Conservation (phyloP, 306 rosid genomes). For the Vigna mungo region DNA sequence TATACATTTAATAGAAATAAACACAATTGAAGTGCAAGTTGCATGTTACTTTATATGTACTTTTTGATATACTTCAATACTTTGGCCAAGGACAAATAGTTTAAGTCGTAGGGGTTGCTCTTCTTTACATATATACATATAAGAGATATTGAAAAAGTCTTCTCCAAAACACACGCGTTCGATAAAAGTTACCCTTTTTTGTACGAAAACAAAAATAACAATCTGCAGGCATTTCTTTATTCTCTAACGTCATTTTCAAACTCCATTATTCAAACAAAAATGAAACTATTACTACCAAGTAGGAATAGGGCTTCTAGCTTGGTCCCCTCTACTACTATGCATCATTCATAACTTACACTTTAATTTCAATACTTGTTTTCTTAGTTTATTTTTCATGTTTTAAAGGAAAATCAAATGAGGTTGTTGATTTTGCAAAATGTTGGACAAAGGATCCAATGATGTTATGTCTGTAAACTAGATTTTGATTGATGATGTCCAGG, state of each 20-base stretch:
- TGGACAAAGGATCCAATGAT: background rate
- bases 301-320: background rate
- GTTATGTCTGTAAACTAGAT: background rate
- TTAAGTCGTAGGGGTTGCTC: background rate
- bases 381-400: no score
- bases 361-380: no score
- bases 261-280: slow-evolving; percentile 13
- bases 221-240: slow-evolving; percentile 33
- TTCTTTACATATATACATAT: background rate
- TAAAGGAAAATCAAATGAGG: background rate
- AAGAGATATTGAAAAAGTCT: slow-evolving; percentile 13
- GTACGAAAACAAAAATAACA: slow-evolving; percentile 26
- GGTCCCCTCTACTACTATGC: background rate
- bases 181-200: slow-evolving; percentile 7
- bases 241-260: slow-evolving; percentile 11
- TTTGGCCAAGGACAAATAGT: background rate
- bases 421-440: background rate
- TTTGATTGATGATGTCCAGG: background rate
- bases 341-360: background rate
- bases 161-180: background rate
- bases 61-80: background rate
- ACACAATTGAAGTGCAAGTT: background rate
- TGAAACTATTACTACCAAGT: background rate
- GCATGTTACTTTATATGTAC: background rate
- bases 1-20: no score